A percentile compares a stretch with the other conserved stretches of the same genome.
phyloP scores from a whole-genome alignment of 2,329 filamentous ascomycete species.

The Trichoderma harzianum region DNA sequence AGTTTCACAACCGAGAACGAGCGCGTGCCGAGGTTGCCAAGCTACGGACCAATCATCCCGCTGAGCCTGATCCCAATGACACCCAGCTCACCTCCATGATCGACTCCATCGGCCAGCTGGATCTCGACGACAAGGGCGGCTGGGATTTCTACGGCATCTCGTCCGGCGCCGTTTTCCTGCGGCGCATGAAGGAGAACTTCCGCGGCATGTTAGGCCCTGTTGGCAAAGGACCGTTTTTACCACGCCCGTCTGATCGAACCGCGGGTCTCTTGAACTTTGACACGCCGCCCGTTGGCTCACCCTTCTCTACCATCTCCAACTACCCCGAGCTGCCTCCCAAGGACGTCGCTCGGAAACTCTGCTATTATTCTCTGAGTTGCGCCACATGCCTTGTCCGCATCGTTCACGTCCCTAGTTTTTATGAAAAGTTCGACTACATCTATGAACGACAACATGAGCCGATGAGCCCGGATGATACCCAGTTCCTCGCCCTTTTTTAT shows the following conservation, averaged over 20 bases:
- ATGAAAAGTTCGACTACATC: conserved; percentile 69
- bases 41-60: conserved; percentile 35
- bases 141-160: conserved; percentile 96
- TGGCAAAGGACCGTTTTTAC: conserved; percentile 57
- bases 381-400: conserved; percentile 62
- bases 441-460: conserved; percentile 66
- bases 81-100: conserved; percentile 90
- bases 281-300: conserved; percentile 66
- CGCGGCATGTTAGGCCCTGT: conserved; percentile 69
- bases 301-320: conserved; percentile 50
- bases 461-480: conserved; percentile 61
- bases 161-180: conserved; percentile 84
- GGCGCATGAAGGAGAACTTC: conserved; percentile 83
- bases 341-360: conserved; percentile 51
- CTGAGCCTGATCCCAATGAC: conserved; percentile 52
- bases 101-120: conserved; percentile 83
- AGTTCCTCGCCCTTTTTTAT: conserved; percentile 68
- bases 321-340: conserved; percentile 67
- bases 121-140: conserved; percentile 84
- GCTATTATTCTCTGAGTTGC: conserved; percentile 54
- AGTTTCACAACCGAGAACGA: conserved; percentile 56
- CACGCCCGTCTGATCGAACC: conserved; percentile 44
- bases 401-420: conserved; percentile 79
- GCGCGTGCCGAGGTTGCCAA: conserved; percentile 45
- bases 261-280: conserved; percentile 65